These are phyloP conservation scores for Fraxinus excelsior DNA, from an alignment of 257 asterid species.

Conservation along the genomic window DNA sequence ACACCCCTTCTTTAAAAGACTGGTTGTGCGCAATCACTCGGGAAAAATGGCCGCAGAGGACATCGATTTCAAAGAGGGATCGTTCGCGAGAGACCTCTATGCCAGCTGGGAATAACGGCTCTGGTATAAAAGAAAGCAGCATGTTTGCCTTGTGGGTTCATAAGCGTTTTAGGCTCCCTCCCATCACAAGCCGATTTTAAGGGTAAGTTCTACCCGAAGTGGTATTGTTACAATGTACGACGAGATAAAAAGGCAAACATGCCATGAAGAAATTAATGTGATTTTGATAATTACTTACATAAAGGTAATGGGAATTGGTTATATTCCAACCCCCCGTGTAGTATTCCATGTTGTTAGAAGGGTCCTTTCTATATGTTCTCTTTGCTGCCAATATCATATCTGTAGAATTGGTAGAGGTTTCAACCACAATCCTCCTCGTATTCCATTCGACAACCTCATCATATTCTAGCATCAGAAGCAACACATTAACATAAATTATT, in stretches of 20 bases:
- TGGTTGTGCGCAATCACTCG: too few relatives aligned
- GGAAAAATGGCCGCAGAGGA: too few relatives aligned
- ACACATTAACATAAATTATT: not conserved
- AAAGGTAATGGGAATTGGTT: slow-evolving; percentile 21
- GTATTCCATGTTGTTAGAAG: slow-evolving; percentile 16
- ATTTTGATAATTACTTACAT: slow-evolving; percentile 20
- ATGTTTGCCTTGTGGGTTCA: not conserved
- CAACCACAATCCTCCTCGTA: slow-evolving; percentile 25
- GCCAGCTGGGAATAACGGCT: too few relatives aligned
- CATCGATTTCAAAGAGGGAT: too few relatives aligned
- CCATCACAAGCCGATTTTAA: not conserved
- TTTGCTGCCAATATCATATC: slow-evolving; percentile 36
- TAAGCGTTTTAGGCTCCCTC: not conserved
- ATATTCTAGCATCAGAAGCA: not conserved
- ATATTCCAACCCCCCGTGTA: slow-evolving; percentile 45
- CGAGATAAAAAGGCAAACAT: not conserved
- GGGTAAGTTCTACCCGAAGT: too few relatives aligned
- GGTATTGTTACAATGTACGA: not conserved
- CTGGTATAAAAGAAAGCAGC: not conserved
- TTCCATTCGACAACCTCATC: slow-evolving; percentile 7
- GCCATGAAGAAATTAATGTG: not conserved
- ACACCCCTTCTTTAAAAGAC: too few relatives aligned
- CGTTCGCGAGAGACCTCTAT: too few relatives aligned
- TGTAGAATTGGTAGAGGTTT: slow-evolving; percentile 19
- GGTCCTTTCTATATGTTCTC: slow-evolving; percentile 36